Percentiles rank a stretch among this genome's conserved stretches.
These are phyloP conservation scores for Phytophthora pini DNA, from an alignment of 352 stramenopile genomes.

Conservation along the genomic window DNA sequence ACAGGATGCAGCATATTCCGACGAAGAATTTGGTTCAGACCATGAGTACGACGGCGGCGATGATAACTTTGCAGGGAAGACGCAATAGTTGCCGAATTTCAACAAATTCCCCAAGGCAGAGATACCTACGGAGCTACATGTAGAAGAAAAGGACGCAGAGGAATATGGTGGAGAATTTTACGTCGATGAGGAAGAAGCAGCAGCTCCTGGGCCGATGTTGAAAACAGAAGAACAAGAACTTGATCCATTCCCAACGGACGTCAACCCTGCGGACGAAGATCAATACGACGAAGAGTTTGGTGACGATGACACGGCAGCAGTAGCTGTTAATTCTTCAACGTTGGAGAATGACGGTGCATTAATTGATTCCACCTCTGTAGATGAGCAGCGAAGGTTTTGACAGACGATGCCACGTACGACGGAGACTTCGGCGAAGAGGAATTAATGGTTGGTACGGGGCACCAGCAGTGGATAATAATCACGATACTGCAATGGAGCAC, in stretches of 20 bases:
- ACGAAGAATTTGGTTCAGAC: constrained; percentile 8
- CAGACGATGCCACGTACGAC: constrained; percentile 15
- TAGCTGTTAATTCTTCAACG: neutral
- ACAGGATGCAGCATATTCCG: constrained; percentile 30
- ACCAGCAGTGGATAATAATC: neutral
- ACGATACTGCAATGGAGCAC: neutral
- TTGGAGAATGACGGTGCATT: neutral
- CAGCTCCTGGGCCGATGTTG: neutral
- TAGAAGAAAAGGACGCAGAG: neutral
- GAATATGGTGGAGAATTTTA: constrained; percentile 30
- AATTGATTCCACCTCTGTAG: neutral
- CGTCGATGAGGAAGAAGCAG: constrained; percentile 3
- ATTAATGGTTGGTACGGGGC: neutral
- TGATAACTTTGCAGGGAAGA: constrained; percentile 31
- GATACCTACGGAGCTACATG: neutral
- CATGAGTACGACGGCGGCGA: constrained; percentile 3
- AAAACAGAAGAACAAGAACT: neutral
- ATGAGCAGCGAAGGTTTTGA: neutral
- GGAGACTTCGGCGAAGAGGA: constrained; percentile 18
- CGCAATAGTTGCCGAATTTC: neutral
- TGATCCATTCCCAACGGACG: neutral
- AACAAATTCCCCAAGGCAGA: neutral
- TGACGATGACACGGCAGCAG: constrained; percentile 4
- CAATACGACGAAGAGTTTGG: constrained; percentile 30
- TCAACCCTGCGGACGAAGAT: neutral